These are phyloP conservation scores for Sungouiozyma ichnusensis DNA, from an alignment of 805 yeast species.

Conservation along the genomic window DNA sequence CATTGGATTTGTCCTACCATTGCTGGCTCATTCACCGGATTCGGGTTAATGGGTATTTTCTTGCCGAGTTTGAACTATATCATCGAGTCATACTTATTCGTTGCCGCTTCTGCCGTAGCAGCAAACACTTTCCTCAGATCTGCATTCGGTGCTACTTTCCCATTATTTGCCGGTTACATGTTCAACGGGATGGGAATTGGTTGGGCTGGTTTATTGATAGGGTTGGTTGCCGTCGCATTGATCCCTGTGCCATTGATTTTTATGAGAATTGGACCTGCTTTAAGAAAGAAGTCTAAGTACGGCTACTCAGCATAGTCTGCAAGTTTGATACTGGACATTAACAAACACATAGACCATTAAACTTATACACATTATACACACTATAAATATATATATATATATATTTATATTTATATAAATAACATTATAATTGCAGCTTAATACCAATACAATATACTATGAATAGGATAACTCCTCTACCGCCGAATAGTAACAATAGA, in stretches of 20 bases:
- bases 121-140: constrained; percentile 65
- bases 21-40: constrained; percentile 55
- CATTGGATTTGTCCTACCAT: constrained; percentile 79
- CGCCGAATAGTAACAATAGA: no score
- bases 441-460: no score
- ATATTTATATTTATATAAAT: no score
- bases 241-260: constrained; percentile 63
- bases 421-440: not conserved
- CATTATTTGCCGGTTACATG: constrained; percentile 64
- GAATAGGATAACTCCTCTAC: no score
- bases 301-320: constrained; percentile 28
- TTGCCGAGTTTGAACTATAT: constrained; percentile 61
- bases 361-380: no score
- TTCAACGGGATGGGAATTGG: constrained; percentile 56
- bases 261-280: constrained; percentile 43
- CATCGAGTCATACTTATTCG: constrained; percentile 55
- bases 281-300: constrained; percentile 49
- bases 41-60: constrained; percentile 59
- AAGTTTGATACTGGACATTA: constrained; percentile 1
- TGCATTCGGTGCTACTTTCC: constrained; percentile 58
- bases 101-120: constrained; percentile 73
- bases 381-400: no score
- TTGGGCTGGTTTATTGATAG: constrained; percentile 72
- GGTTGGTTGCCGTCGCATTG: constrained; percentile 46
- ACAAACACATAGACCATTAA: no score